Base-by-base conservation (phyloP, 352 stramenopile species). In the Globisporangium canariense region DNA sequence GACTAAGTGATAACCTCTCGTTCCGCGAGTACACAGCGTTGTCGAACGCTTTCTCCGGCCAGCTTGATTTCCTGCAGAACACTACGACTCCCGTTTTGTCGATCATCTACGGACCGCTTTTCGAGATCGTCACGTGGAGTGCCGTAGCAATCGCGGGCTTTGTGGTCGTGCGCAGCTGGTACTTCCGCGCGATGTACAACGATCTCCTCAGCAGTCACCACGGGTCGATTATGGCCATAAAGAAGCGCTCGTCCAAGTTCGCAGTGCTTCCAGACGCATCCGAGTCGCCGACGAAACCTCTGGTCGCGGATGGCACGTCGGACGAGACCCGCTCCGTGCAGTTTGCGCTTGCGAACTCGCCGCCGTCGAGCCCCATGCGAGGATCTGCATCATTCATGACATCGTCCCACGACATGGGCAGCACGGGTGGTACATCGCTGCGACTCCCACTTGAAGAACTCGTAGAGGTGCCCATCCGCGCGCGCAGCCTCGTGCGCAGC, bases 401-500 rank as follows among this genome's bases (percentile, higher is more conserved):
- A 7, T 52, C 18, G 8, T 28, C 46, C 34, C 60, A n/a, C 9
- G 28, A 57, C 46, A 28, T 61, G 41, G 58, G 25, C 22, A 38
- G 22, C 40, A 30, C 30, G 60, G 45, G 6, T 25, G 11, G 32
- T 30, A 0, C 28, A 58, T 62, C 47, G 52, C 56, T 52, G 9
- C 68, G 71, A 0, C 51, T 78, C 7, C 68, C 65, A 1, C 60
- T 71, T 0, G 71, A 78, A 41, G 60, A 75, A 11, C 49, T 78
- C 14, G 57, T 78, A 14, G 58, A 67, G 25, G 59, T 69, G 9
- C 41, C 71, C 2, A 75, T 78, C 20, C 71, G 68, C 20, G 68
- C 71, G 14, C 60, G 69, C 13, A 73, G 71, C n/a, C 60, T 79
- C 55, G 72, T 76, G 51, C 72, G 69, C 14, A 57, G 64, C 8